Evolutionary conservation across 2,329 filamentous ascomycete genomes (phyloP).

Genomic region (Colletotrichum sp.): DNA sequence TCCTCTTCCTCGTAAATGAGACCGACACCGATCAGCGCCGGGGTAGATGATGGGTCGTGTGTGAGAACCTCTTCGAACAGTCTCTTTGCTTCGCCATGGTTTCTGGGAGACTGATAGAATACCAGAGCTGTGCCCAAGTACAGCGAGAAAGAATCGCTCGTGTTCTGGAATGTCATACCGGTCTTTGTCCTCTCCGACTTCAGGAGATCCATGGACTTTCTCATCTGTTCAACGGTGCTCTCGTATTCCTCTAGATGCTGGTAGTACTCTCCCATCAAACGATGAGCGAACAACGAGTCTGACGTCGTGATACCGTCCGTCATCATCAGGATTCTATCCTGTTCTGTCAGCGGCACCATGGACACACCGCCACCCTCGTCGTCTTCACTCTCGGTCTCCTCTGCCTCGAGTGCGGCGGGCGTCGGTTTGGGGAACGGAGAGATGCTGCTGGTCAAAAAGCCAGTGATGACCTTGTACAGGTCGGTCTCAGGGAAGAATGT

Average conservation of each 20-base stretch:
- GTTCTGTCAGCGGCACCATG: conserved; percentile 68
- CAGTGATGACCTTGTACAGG: conserved; percentile 80
- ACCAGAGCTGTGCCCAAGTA: conserved; percentile 88
- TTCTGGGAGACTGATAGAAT: conserved; percentile 85
- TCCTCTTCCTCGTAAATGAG: conserved; percentile 93
- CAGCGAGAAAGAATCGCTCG: conserved; percentile 75
- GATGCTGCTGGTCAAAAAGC: conserved; percentile 81
- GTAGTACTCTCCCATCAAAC: conserved; percentile 84
- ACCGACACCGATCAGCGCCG: conserved; percentile 87
- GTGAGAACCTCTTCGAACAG: conserved; percentile 84
- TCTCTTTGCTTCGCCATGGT: conserved; percentile 87
- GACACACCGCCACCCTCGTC: conserved; percentile 62
- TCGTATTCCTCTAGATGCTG: conserved; percentile 85
- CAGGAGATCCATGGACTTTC: conserved; percentile 72
- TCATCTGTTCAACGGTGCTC: conserved; percentile 78
- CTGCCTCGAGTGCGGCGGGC: conserved; percentile 28
- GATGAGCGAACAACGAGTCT: conserved; percentile 81
- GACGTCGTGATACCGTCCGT: conserved; percentile 71
- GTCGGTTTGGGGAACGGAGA: conserved; percentile 73
- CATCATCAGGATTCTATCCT: conserved; percentile 84
- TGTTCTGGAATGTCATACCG: conserved; percentile 72
- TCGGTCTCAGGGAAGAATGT: conserved; percentile 84
- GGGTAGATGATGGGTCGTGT: conserved; percentile 76
- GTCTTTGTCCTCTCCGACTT: conserved; percentile 67
- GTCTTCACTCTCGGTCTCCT: conserved; percentile 55